Evolutionary conservation across 805 yeast genomes (phyloP).

Genomic region (Myxozyma geophila): DNA sequence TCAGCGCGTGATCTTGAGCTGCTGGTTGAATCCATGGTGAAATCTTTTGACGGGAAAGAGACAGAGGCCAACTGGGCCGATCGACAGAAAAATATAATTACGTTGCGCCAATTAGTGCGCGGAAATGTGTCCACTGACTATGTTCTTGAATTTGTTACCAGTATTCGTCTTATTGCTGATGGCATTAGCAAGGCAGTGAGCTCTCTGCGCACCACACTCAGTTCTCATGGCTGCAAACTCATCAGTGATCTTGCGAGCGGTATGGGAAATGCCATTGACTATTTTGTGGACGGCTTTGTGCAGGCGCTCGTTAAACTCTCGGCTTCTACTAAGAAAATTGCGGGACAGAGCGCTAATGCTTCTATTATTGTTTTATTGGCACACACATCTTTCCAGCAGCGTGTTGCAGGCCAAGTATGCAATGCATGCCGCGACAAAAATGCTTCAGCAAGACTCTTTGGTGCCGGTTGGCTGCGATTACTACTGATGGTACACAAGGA

Average conservation of each 20-base stretch:
- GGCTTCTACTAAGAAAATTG: slow-evolving; percentile 64
- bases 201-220: slow-evolving; percentile 84
- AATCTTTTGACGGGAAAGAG: slow-evolving; percentile 69
- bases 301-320: slow-evolving; percentile 58
- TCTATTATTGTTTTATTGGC: slow-evolving; percentile 50
- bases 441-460: slow-evolving; percentile 68
- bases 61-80: slow-evolving; percentile 84
- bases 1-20: slow-evolving; percentile 43
- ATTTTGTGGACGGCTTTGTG: slow-evolving; percentile 55
- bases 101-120: slow-evolving; percentile 62
- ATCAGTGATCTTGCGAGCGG: slow-evolving; percentile 60
- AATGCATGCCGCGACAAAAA: slow-evolving; percentile 69
- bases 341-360: slow-evolving; percentile 61
- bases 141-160: slow-evolving; percentile 45
- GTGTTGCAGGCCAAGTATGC: slow-evolving; percentile 56
- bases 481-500: slow-evolving; percentile 57
- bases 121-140: slow-evolving; percentile 56
- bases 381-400: slow-evolving; percentile 58
- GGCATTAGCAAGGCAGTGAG: slow-evolving; percentile 66
- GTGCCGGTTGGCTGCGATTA: slow-evolving; percentile 72
- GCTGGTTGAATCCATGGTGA: slow-evolving; percentile 43
- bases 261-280: slow-evolving; percentile 39
- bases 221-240: slow-evolving; percentile 73
- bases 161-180: slow-evolving; percentile 55
- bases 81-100: slow-evolving; percentile 66